A percentile compares a stretch with the other conserved stretches of the same genome.
Evolutionary conservation across 1,284 basidiomycete species (phyloP).

Genomic region (Rhodotorula sp.): DNA sequence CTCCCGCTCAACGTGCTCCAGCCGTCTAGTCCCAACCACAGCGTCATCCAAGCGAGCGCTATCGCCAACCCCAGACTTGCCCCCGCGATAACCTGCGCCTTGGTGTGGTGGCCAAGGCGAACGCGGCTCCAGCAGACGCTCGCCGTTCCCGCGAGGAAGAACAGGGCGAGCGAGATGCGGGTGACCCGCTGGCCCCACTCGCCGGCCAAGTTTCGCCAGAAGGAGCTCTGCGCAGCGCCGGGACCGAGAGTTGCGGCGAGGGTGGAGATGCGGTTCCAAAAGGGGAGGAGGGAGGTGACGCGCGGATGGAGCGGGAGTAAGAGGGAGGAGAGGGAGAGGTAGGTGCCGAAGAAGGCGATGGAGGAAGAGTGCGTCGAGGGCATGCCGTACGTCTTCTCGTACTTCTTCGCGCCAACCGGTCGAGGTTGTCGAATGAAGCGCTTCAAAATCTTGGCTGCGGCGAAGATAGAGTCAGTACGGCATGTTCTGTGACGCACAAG

Average conservation of each 20-base stretch:
- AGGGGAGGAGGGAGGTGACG: conserved; percentile 33
- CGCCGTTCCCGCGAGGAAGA: conserved; percentile 32
- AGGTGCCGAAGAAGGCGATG: conserved; percentile 46
- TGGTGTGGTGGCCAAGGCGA: conserved; percentile 45
- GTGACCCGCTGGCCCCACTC: conserved; percentile 21
- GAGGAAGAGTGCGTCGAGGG: conserved; percentile 48
- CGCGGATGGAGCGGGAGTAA: conserved; percentile 42
- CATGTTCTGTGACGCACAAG: neutral
- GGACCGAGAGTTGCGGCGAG: conserved; percentile 9
- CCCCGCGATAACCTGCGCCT: conserved; percentile 45
- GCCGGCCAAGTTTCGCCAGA: conserved; percentile 20
- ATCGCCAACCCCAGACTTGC: conserved; percentile 38
- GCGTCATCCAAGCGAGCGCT: conserved; percentile 39
- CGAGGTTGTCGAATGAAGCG: conserved; percentile 45
- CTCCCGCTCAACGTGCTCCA: conserved; percentile 1
- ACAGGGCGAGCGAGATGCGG: conserved; percentile 30
- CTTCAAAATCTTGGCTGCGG: conserved; percentile 46
- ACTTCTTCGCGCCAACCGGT: conserved; percentile 41
- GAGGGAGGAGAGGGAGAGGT: conserved; percentile 43
- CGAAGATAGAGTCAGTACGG: neutral
- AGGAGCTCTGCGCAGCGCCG: conserved; percentile 14
- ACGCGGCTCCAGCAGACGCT: conserved; percentile 46
- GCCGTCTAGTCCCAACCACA: conserved; percentile 40
- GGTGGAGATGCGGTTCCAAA: conserved; percentile 20
- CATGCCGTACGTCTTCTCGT: conserved; percentile 45